A percentile compares a stretch with the other conserved stretches of the same genome.
Conservation (phyloP, 306 rosid genomes). For the Luffa aegyptiaca region DNA sequence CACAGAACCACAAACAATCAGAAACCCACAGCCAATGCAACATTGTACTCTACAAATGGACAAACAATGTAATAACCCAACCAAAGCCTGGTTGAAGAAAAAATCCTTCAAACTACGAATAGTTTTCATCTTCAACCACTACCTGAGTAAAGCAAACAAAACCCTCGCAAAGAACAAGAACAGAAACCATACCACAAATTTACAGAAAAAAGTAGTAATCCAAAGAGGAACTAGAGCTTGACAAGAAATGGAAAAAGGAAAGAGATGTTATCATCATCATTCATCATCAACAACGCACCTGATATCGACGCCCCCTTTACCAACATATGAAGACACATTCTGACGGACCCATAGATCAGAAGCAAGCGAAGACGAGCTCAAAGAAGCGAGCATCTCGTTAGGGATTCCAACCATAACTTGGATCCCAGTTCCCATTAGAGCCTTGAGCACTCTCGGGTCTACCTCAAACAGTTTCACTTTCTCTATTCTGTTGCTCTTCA, state of each 20-base stretch:
- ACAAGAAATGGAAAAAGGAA: not conserved
- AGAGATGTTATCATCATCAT: not conserved
- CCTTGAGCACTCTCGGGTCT: conserved; percentile 41
- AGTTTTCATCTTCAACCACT: not conserved
- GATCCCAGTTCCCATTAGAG: conserved; percentile 64
- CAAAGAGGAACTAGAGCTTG: not conserved
- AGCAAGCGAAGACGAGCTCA: conserved; percentile 56
- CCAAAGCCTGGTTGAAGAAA: not conserved
- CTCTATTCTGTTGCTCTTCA: conserved; percentile 46
- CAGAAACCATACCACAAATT: not conserved
- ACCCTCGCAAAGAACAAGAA: not conserved
- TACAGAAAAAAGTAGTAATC: not conserved
- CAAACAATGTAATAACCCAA: not conserved
- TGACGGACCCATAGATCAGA: conserved; percentile 76
- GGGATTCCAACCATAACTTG: conserved; percentile 87
- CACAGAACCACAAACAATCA: not conserved
- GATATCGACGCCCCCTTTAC: conserved; percentile 71
- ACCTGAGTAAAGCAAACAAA: not conserved
- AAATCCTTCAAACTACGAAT: not conserved
- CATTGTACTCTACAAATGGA: not conserved
- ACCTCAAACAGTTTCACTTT: conserved; percentile 89
- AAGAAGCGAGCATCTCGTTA: conserved; percentile 55
- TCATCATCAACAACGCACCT: conserved; percentile 33
- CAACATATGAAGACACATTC: conserved; percentile 57
- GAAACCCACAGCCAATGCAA: not conserved